phyloP scores from a whole-genome alignment of 495 filamentous ascomycete species.

The Tirmania nivea region DNA sequence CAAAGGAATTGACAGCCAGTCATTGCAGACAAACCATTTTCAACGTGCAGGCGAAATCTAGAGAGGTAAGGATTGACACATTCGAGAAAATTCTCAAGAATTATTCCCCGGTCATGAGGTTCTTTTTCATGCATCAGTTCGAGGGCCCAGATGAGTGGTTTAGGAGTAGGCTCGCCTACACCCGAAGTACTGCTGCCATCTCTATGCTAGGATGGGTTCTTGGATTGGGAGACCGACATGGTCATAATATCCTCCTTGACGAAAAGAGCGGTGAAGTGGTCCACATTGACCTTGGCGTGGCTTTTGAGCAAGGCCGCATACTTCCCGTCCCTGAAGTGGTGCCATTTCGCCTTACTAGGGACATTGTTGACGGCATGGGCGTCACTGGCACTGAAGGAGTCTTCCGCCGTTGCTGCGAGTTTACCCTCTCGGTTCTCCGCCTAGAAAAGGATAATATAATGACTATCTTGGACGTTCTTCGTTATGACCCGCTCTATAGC shows the following conservation, averaged over 20 bases:
- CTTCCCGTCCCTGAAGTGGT: slow-evolving; percentile 86
- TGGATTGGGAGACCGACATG: slow-evolving; percentile 87
- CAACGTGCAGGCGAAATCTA: slow-evolving; percentile 42
- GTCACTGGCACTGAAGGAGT: slow-evolving; percentile 89
- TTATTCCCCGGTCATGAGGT: slow-evolving; percentile 85
- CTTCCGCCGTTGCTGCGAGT: slow-evolving; percentile 90
- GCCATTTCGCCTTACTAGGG: slow-evolving; percentile 82
- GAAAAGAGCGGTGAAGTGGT: slow-evolving; percentile 78
- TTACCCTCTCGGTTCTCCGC: slow-evolving; percentile 78
- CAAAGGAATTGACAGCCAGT: slow-evolving; percentile 55
- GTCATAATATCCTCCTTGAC: slow-evolving; percentile 89
- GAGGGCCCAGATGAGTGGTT: slow-evolving; percentile 94
- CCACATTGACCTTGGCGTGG: slow-evolving; percentile 89
- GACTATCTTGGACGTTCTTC: slow-evolving; percentile 87
- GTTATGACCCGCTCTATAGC: slow-evolving; percentile 86
- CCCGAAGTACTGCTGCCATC: slow-evolving; percentile 75
- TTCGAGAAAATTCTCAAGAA: slow-evolving; percentile 53
- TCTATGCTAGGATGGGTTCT: slow-evolving; percentile 87
- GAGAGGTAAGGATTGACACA: slow-evolving; percentile 45
- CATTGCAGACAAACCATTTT: slow-evolving; percentile 56
- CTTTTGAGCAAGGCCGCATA: slow-evolving; percentile 87
- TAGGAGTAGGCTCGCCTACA: slow-evolving; percentile 63
- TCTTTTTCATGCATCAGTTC: slow-evolving; percentile 93
- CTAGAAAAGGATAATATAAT: slow-evolving; percentile 88
- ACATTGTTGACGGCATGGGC: slow-evolving; percentile 92